Conservation (phyloP, 2,329 filamentous ascomycete species). For the Cryphonectria naterciae region DNA sequence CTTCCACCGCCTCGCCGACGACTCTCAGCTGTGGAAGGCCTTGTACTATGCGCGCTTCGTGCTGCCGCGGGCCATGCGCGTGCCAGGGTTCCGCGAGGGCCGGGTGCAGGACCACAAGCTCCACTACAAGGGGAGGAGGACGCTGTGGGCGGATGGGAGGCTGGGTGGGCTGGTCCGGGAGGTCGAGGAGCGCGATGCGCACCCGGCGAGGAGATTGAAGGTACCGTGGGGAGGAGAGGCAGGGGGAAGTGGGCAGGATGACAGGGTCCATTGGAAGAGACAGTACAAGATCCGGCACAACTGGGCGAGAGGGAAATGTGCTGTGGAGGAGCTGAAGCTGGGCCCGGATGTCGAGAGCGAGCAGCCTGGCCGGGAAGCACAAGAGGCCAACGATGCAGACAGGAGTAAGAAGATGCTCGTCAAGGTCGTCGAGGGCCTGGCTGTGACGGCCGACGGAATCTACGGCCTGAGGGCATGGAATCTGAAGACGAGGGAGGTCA, state of each 20-base stretch:
- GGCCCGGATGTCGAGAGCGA: constrained; percentile 21
- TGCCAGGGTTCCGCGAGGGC: constrained; percentile 63
- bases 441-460: constrained; percentile 73
- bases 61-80: constrained; percentile 74
- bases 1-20: constrained; percentile 72
- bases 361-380: constrained; percentile 14
- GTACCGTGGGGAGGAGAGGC: constrained; percentile 51
- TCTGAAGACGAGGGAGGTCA: constrained; percentile 63
- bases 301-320: constrained; percentile 83
- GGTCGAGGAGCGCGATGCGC: constrained; percentile 1
- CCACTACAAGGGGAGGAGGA: constrained; percentile 49
- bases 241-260: neutral
- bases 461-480: constrained; percentile 81
- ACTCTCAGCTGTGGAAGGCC: constrained; percentile 89
- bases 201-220: constrained; percentile 18
- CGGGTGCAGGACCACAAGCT: constrained; percentile 41
- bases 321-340: constrained; percentile 72
- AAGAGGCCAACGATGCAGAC: constrained; percentile 26
- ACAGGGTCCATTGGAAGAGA: constrained; percentile 77
- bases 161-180: constrained; percentile 44
- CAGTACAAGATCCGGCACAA: constrained; percentile 90
- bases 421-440: constrained; percentile 75
- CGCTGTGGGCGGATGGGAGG: constrained; percentile 52
- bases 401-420: constrained; percentile 69
- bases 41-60: constrained; percentile 90